Conservation (phyloP, 2,329 filamentous ascomycete species). For the Fusarium duplospermum region DNA sequence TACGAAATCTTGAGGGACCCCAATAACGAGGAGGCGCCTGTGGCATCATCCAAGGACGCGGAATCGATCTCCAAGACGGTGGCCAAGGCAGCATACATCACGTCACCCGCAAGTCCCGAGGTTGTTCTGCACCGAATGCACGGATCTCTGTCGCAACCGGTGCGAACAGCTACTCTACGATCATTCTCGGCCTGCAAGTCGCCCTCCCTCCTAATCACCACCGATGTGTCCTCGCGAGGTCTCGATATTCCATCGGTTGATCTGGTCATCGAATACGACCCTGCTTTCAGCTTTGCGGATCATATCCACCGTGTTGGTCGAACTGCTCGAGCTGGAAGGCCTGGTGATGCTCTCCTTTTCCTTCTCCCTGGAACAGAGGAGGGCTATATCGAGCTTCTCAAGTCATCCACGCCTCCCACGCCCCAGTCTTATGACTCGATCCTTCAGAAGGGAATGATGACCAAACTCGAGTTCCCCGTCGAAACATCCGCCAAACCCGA, state of each 20-base stretch:
- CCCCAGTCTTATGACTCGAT: conserved; percentile 65
- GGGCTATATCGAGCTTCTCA: conserved; percentile 83
- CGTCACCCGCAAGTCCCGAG: conserved; percentile 76
- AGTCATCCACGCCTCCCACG: conserved; percentile 59
- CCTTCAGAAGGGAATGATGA: conserved; percentile 74
- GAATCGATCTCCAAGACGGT: conserved; percentile 68
- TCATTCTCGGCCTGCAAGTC: conserved; percentile 80
- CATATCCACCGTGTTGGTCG: conserved; percentile 95
- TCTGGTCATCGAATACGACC: conserved; percentile 95
- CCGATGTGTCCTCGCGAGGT: conserved; percentile 94
- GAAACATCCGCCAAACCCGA: conserved; percentile 69
- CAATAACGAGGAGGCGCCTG: conserved; percentile 44
- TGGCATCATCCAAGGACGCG: conserved; percentile 46
- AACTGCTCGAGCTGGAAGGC: conserved; percentile 90
- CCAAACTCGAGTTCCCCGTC: conserved; percentile 73
- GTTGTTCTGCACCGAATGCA: conserved; percentile 90
- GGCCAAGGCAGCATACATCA: conserved; percentile 77
- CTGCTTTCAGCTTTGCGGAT: conserved; percentile 91
- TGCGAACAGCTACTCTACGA: conserved; percentile 86
- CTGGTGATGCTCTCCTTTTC: conserved; percentile 89
- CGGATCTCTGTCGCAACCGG: conserved; percentile 87
- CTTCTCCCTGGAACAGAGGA: conserved; percentile 92
- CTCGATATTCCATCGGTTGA: conserved; percentile 96
- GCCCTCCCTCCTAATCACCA: conserved; percentile 88
- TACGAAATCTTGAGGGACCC: conserved; percentile 79